A percentile compares a stretch with the other conserved stretches of the same genome.
Evolutionary conservation across 768 basidiomycete genomes (phyloP).

Genomic region (Rhizopogon sp.): DNA sequence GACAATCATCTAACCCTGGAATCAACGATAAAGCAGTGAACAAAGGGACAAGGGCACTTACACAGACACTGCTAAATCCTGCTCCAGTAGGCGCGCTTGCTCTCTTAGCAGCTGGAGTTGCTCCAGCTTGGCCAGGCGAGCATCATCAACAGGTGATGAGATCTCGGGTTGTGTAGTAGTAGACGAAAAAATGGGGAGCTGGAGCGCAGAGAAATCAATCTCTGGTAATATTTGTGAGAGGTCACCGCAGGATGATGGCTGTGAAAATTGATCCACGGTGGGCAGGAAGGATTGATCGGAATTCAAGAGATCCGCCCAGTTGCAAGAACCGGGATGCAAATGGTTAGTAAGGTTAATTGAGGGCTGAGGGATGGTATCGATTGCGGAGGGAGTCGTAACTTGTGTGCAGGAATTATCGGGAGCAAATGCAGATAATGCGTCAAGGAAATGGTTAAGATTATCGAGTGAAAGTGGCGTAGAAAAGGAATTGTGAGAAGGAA

Average conservation of each 20-base stretch:
- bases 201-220: conserved; percentile 22
- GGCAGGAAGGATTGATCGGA: not conserved
- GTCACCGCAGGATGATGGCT: not conserved
- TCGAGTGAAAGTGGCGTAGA: not conserved
- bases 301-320: not conserved
- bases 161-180: not conserved
- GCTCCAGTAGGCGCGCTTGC: conserved; percentile 27
- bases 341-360: not conserved
- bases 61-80: conserved; percentile 19
- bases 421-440: not conserved
- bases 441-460: not conserved
- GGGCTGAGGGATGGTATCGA: not conserved
- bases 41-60: conserved; percentile 2
- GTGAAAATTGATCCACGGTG: not conserved
- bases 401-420: not conserved
- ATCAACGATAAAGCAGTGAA: not conserved
- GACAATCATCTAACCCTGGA: not conserved
- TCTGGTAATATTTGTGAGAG: conserved; percentile 10
- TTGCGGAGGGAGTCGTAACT: not conserved
- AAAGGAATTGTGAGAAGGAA: not conserved
- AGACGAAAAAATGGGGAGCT: conserved; percentile 10
- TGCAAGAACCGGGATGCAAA: not conserved
- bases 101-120: conserved; percentile 30
- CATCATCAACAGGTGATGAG: not conserved
- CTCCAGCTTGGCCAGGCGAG: conserved; percentile 26